Percentiles rank a stretch among this genome's conserved stretches.
phyloP scores from a whole-genome alignment of 805 yeast genomes.

The Ogataea neopini region DNA sequence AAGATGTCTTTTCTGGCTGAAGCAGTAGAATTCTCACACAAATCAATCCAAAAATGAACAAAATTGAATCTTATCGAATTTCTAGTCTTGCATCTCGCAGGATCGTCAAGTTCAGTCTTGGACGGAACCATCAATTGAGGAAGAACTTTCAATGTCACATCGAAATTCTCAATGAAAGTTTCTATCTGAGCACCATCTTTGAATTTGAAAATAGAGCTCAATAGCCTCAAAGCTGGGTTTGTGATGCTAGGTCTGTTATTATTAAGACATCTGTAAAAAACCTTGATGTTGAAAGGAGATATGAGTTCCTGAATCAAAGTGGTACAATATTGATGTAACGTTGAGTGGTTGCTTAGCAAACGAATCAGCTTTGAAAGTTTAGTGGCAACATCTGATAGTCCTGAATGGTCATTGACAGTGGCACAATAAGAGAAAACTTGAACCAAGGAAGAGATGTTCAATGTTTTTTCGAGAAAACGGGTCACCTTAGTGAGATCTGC shows the following conservation, averaged over 20 bases:
- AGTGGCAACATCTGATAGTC: conserved; percentile 46
- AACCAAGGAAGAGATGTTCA: conserved; percentile 36
- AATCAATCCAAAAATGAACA: conserved; percentile 58
- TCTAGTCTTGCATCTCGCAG: conserved; percentile 37
- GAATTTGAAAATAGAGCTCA: conserved; percentile 52
- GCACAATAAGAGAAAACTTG: conserved; percentile 44
- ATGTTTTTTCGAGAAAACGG: conserved; percentile 33
- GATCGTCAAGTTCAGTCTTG: conserved; percentile 44
- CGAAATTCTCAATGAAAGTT: conserved; percentile 65
- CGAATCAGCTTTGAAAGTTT: conserved; percentile 41
- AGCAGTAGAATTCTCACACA: conserved; percentile 51
- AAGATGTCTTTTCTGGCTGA: conserved; percentile 66
- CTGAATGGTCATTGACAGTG: conserved; percentile 52
- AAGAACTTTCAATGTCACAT: conserved; percentile 59
- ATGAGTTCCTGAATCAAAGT: conserved; percentile 52
- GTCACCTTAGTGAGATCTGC: conserved; percentile 21
- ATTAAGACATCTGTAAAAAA: conserved; percentile 66
- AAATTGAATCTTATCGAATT: conserved; percentile 58
- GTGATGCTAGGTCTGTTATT: conserved; percentile 58
- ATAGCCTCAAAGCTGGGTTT: conserved; percentile 59
- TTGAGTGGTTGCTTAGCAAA: conserved; percentile 21
- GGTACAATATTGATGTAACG: conserved; percentile 30
- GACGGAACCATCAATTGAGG: conserved; percentile 62
- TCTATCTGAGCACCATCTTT: conserved; percentile 52
- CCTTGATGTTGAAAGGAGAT: conserved; percentile 56